Percentiles rank a stretch among this genome's conserved stretches.
Evolutionary conservation across 495 filamentous ascomycete genomes (phyloP).

Genomic region (Articulospora tetracladia): DNA sequence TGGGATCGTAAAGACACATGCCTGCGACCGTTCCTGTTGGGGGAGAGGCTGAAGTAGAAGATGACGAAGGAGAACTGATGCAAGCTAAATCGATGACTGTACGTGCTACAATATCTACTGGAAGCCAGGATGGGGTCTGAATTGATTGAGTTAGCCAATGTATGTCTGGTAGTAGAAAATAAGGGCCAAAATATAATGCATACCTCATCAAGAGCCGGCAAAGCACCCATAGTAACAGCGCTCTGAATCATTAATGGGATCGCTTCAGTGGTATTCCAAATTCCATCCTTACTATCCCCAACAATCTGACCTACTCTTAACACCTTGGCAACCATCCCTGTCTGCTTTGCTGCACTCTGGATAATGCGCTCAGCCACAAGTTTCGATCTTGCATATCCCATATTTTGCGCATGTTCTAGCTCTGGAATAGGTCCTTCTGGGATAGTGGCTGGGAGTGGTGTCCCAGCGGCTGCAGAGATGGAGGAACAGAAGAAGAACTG

Average conservation of each 20-base stretch:
- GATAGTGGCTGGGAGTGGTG: conserved; percentile 23
- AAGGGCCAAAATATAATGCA: conserved; percentile 4
- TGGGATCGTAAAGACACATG: background rate
- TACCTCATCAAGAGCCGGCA: conserved; percentile 40
- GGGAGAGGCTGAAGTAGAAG: background rate
- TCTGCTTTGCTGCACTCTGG: conserved; percentile 27
- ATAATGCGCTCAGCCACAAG: conserved; percentile 57
- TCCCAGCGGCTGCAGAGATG: conserved; percentile 25
- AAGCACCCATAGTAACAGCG: conserved; percentile 38
- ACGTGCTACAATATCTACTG: conserved; percentile 46
- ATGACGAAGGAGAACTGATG: conserved; percentile 1
- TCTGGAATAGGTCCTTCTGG: conserved; percentile 30
- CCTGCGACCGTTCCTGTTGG: conserved; percentile 12
- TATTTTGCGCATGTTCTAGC: conserved; percentile 37
- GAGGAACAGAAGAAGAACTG: conserved; percentile 33
- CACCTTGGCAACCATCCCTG: conserved; percentile 35
- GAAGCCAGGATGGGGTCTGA: conserved; percentile 42
- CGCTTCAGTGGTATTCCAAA: conserved; percentile 63
- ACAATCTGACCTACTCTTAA: conserved; percentile 58
- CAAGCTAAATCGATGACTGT: conserved; percentile 35
- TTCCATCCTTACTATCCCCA: conserved; percentile 38
- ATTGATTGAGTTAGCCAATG: conserved; percentile 19
- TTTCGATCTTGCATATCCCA: conserved; percentile 62
- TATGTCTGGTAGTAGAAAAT: background rate
- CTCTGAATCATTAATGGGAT: conserved; percentile 57